These are phyloP conservation scores for Thielaviopsis euricoi DNA, from an alignment of 2,329 filamentous ascomycete genomes.

Conservation along the genomic window DNA sequence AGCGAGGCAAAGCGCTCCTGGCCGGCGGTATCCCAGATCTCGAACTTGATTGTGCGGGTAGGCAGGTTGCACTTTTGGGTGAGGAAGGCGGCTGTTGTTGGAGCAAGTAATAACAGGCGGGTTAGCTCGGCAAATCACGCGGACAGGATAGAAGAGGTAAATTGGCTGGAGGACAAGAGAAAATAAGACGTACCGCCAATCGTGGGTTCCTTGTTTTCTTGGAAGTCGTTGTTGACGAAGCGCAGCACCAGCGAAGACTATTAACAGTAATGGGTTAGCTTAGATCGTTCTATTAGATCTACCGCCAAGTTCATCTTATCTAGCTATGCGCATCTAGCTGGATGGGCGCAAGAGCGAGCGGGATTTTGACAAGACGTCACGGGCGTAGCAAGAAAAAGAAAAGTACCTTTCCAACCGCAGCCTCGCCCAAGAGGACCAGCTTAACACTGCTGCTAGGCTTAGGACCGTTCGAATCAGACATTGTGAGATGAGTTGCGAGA, in stretches of 20 bases:
- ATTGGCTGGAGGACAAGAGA: not conserved
- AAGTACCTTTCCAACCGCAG: constrained; percentile 92
- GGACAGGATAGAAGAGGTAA: not conserved
- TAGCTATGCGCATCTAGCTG: not conserved
- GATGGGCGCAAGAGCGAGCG: not conserved
- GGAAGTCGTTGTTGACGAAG: constrained; percentile 99
- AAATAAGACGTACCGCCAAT: constrained; percentile 61
- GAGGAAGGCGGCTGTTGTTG: constrained; percentile 76
- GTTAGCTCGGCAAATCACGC: constrained; percentile 4
- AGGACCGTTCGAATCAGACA: constrained; percentile 43
- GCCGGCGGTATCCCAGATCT: constrained; percentile 97
- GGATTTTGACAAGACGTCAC: not conserved
- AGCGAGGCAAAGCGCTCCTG: constrained; percentile 95
- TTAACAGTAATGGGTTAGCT: constrained; percentile 8
- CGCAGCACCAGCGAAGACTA: constrained; percentile 93
- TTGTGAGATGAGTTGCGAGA: constrained; percentile 13
- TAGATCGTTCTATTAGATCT: not conserved
- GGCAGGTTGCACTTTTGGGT: constrained; percentile 98
- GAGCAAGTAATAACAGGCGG: constrained; percentile 7
- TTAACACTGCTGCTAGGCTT: constrained; percentile 99
- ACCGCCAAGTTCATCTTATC: not conserved
- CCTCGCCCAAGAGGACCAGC: constrained; percentile 92
- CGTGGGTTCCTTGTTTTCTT: constrained; percentile 98
- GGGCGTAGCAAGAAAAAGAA: not conserved
- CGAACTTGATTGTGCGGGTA: constrained; percentile 78